Base-by-base conservation (phyloP, 2,329 filamentous ascomycete genomes). In the Colletotrichum aenigma region DNA sequence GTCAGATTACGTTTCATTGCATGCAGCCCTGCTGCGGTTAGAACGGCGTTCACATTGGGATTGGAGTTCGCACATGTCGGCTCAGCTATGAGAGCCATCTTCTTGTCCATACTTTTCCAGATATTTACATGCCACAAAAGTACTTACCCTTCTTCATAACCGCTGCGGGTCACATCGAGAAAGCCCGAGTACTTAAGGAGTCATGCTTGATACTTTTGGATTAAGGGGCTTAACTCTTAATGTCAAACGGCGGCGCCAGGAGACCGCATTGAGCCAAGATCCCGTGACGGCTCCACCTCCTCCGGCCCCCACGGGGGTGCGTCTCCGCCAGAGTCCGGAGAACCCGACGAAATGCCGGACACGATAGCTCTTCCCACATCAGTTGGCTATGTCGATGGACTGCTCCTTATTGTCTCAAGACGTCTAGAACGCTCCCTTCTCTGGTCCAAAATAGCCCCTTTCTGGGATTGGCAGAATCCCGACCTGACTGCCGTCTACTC, bases 371-470 rank as follows among this genome's bases (percentile, higher is more conserved):
- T 62, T 30, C 21, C 13, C 8, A n/a, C 2, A 26, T 18, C 7
- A 13, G 1, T 6, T 13, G 0, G 3, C 6, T 5, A 13, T 32
- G 21, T 13, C 6, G 28, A 34, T 21, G n/a, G 3, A n/a, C 9
- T 62, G 30, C 1, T 34, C 16, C 16, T 38, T 38, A 10, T 3
- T 4, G 32, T 4, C 13, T 21, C 6, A 32, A n/a, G 18, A 6
- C 18, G 6, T 21, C 18, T 76, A 77, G 24, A 79, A 81, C 1
- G 67, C 65, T 9, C 80, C 80, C 69, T 74, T 80, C 36, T 81
- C 79, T 1, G 81, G 81, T 0, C 81, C 81, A 71, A 82, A 82
- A 67, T 79, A 82, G 5, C 79, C 77, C 26, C 79, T 77, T 21
- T 77, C 70, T 2, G 81, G 80, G 9, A 82, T 75, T 1, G 79